Percentiles rank a stretch among this genome's conserved stretches.
phyloP scores from a whole-genome alignment of 352 stramenopile genomes.

The Globisporangium solare region DNA sequence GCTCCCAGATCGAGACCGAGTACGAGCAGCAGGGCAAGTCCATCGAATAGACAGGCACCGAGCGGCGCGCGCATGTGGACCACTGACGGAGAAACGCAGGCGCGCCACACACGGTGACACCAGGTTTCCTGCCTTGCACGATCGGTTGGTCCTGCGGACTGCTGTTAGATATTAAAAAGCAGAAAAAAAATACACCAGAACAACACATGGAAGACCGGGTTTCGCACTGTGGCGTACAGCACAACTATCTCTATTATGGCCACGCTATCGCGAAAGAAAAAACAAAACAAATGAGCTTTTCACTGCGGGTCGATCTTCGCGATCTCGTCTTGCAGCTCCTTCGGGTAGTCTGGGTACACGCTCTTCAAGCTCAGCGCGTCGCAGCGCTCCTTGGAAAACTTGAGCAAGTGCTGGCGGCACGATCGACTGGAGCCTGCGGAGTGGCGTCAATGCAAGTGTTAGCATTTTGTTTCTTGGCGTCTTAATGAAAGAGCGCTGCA shows the following conservation, averaged over 20 bases:
- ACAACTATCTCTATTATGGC: constrained; percentile 2
- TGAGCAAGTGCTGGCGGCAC: constrained; percentile 44
- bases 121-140: too few relatives aligned
- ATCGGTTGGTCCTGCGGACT: too few relatives aligned
- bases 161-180: constrained; percentile 11
- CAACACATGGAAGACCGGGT: background rate
- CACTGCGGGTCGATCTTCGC: constrained; percentile 36
- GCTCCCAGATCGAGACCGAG: constrained; percentile 84
- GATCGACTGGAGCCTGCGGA: constrained; percentile 43
- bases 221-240: too few relatives aligned
- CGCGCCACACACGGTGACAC: background rate
- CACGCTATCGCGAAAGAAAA: background rate
- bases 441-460: constrained; percentile 1
- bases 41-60: constrained; percentile 54
- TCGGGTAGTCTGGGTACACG: constrained; percentile 33
- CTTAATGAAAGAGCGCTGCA: background rate
- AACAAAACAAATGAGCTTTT: constrained; percentile 9
- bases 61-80: background rate
- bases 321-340: constrained; percentile 48
- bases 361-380: constrained; percentile 33
- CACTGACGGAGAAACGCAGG: background rate
- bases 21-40: constrained; percentile 78
- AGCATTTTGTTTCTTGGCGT: background rate
- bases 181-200: constrained; percentile 3
- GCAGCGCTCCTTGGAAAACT: constrained; percentile 44